Evolutionary conservation across 352 stramenopile species (phyloP), one percentile per base, ranked within the genome.

Genomic region (Globisporangium ultimum): DNA sequence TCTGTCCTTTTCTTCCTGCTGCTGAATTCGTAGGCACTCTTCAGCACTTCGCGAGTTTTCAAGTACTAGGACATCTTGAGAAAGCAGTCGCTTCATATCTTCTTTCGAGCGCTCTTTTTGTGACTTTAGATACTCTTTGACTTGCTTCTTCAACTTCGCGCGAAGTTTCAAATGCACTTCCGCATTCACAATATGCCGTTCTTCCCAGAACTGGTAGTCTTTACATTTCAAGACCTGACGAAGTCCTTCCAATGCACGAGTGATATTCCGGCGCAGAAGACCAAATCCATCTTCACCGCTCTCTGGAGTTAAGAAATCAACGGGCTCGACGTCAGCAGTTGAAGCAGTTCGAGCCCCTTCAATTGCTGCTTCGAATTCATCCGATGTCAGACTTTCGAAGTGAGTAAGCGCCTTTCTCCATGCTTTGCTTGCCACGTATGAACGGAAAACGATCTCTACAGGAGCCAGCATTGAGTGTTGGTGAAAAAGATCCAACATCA

Each of bases 191-290:
- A 77, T 63, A 63, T 94, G 79, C 3, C 83, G 77, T 53, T 91
- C 77, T 66, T 94, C 83, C 85, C 83, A 94, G n/a, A 94, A 91
- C 42, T 89, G 79, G 62, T 94, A 94, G 51, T 89, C 80, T 22
- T 28, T 68, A 54, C 85, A 94, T 24, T 67, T 67, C 0, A 89
- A 45, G 17, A 91, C 83, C 42, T 76, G 74, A 38, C 78, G 76
- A 11, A 89, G 63, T 20, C 85, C 85, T 74, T 94, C 85, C 10
- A 94, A 49, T 2, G 89, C 66, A 12, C 82, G 74, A n/a, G 73
- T 86, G 50, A 94, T 77, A 56, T 80, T 86, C 47, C 80, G 71
- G 47, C 83, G 80, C 32, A 90, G 64, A 13, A 94, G 63, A n/a
- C 85, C 85, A 64, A 94, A 94, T 12, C 85, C 85, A 62, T 94